Percentiles rank a stretch among this genome's conserved stretches.
Conservation (phyloP, 768 basidiomycete species). For the Podaxis sp. region DNA sequence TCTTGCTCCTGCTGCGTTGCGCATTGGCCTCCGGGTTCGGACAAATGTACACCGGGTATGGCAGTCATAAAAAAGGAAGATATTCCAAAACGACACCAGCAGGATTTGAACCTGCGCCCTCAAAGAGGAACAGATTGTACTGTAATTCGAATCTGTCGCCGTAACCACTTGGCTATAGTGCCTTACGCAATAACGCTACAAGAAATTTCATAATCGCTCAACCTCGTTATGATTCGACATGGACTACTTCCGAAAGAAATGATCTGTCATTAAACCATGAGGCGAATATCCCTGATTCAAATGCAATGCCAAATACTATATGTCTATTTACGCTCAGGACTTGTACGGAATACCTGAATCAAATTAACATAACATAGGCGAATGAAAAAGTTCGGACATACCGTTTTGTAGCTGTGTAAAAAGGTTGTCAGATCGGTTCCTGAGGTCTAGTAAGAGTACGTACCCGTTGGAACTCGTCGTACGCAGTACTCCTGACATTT, state of each 20-base stretch:
- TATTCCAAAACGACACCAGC: slow-evolving; percentile 29
- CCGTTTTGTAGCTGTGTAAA: slow-evolving; percentile 24
- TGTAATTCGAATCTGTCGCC: slow-evolving; percentile 65
- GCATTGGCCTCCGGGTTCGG: no score
- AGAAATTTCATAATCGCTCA: not conserved
- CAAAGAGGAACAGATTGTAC: slow-evolving; percentile 27
- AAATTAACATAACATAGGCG: not conserved
- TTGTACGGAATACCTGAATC: slow-evolving; percentile 45
- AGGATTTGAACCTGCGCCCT: slow-evolving; percentile 38
- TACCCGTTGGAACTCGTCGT: slow-evolving; percentile 94
- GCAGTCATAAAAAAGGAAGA: not conserved
- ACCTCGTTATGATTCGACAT: no score
- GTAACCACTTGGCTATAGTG: slow-evolving; percentile 78
- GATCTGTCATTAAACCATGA: no score
- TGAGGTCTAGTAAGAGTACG: slow-evolving; percentile 20
- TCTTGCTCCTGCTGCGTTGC: no score
- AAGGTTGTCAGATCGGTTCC: slow-evolving; percentile 36
- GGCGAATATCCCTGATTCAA: no score
- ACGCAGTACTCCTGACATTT: slow-evolving; percentile 89
- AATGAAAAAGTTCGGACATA: not conserved
- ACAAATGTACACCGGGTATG: not conserved
- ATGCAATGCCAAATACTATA: no score
- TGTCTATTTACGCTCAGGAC: slow-evolving; percentile 21
- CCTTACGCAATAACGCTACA: slow-evolving; percentile 2
- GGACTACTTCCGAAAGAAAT: no score